Percentiles rank a stretch among this genome's conserved stretches.
Conservation (phyloP, 129 eudicot species). For the Flaveria brownii region DNA sequence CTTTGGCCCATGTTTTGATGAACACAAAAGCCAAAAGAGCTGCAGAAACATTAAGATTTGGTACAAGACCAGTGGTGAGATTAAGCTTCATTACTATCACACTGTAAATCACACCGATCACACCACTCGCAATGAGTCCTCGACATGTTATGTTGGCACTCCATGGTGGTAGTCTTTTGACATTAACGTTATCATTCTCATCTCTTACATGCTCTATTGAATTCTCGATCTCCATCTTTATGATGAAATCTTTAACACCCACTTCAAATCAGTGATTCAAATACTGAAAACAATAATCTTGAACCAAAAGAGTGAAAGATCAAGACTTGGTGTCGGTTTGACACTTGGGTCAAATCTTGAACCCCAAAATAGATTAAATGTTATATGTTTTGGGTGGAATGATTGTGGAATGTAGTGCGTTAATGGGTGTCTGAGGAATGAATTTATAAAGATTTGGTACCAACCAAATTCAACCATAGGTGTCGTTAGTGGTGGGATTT, state of each 20-base stretch:
- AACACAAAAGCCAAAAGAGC: constrained; percentile 89
- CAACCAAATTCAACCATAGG: constrained; percentile 2
- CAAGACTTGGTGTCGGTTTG: too few species aligned
- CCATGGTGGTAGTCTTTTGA: constrained; percentile 79
- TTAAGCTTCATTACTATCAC: constrained; percentile 85
- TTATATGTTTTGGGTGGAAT: background rate
- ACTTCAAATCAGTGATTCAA: background rate
- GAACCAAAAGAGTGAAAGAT: too few species aligned
- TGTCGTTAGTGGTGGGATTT: constrained; percentile 25
- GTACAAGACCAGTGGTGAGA: constrained; percentile 86
- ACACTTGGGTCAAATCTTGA: background rate
- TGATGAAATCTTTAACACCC: constrained; percentile 19
- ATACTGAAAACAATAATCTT: too few species aligned
- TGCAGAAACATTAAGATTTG: constrained; percentile 88
- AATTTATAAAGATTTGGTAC: constrained; percentile 17
- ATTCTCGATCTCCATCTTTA: constrained; percentile 30
- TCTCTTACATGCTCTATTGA: constrained; percentile 31
- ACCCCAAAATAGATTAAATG: background rate
- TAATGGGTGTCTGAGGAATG: constrained; percentile 3
- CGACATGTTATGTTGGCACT: constrained; percentile 64
- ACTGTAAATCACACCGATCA: constrained; percentile 80
- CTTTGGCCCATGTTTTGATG: constrained; percentile 67
- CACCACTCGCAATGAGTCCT: constrained; percentile 66
- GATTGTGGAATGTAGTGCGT: constrained; percentile 13
- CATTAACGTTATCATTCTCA: constrained; percentile 27